Conservation (phyloP, 805 yeast species). For the Starmerella stellata region DNA sequence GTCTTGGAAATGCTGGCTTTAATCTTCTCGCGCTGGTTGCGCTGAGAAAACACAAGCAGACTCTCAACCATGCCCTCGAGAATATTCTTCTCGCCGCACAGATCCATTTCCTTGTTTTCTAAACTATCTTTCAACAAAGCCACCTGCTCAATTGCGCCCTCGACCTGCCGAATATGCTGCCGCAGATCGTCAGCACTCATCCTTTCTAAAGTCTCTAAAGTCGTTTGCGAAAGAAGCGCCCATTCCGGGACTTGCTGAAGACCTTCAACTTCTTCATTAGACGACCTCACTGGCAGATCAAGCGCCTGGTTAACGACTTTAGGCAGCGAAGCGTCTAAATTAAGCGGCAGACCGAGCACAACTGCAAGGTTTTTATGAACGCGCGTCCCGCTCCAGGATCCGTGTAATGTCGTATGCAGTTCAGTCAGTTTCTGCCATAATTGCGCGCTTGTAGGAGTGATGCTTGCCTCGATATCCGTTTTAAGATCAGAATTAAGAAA, state of each 20-base stretch:
- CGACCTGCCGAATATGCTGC: constrained; percentile 24
- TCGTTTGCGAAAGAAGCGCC: constrained; percentile 22
- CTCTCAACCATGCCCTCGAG: constrained; percentile 81
- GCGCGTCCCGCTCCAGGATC: constrained; percentile 53
- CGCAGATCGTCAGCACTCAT: constrained; percentile 26
- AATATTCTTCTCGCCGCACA: constrained; percentile 48
- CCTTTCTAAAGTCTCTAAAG: constrained; percentile 24
- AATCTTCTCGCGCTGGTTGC: constrained; percentile 16
- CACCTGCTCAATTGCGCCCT: constrained; percentile 24
- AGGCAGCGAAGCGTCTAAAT: constrained; percentile 39
- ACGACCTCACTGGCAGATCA: constrained; percentile 7
- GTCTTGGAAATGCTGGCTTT: constrained; percentile 5
- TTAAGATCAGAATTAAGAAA: too few relatives aligned
- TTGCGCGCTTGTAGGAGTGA: constrained; percentile 15
- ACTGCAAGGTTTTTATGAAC: constrained; percentile 46
- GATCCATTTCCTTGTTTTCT: constrained; percentile 32
- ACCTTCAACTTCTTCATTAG: constrained; percentile 8
- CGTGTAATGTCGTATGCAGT: constrained; percentile 34
- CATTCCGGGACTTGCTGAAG: constrained; percentile 18
- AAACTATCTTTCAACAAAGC: constrained; percentile 32
- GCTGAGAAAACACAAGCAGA: constrained; percentile 73
- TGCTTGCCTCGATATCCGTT: neutral
- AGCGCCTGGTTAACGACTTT: constrained; percentile 12
- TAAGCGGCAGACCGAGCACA: constrained; percentile 55
- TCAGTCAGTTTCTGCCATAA: constrained; percentile 33